These are phyloP conservation scores for Stellera chamaejasme DNA, from an alignment of 345 rosid species.

Conservation along the genomic window DNA sequence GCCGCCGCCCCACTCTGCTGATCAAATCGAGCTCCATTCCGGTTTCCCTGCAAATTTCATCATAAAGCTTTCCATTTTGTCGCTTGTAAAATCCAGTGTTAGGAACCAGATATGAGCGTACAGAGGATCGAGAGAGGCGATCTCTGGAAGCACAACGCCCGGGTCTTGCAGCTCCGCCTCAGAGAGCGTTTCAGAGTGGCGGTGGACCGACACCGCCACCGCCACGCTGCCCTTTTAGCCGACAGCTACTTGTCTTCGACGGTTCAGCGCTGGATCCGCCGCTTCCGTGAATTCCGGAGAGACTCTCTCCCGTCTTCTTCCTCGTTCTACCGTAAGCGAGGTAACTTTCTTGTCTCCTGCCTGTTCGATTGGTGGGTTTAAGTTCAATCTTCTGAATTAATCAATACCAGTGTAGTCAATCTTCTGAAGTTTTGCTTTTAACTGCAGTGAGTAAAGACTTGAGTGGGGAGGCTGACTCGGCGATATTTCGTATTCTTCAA, in stretches of 20 bases:
- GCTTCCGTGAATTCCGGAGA: constrained; percentile 62
- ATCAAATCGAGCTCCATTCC: no score
- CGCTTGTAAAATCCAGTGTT: no score
- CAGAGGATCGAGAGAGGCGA: constrained; percentile 60
- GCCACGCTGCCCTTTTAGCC: constrained; percentile 31
- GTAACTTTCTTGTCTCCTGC: constrained; percentile 15
- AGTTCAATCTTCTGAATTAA: neutral
- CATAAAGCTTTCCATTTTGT: neutral
- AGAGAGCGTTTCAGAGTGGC: constrained; percentile 73
- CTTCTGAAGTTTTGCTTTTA: neutral
- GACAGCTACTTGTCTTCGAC: constrained; percentile 56
- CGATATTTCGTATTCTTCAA: constrained; percentile 57
- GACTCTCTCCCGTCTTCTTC: constrained; percentile 79
- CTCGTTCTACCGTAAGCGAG: constrained; percentile 66
- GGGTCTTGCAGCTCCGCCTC: constrained; percentile 57
- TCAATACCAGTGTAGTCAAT: neutral
- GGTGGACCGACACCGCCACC: constrained; percentile 50
- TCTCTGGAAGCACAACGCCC: constrained; percentile 71
- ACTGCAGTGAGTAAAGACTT: constrained; percentile 64
- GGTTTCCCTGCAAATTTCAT: no score
- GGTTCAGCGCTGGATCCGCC: constrained; percentile 51
- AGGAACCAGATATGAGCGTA: constrained; percentile 26
- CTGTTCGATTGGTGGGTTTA: neutral
- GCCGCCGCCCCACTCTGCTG: no score
- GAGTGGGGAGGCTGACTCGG: constrained; percentile 61